These are phyloP conservation scores for Hirsutella rhossiliensis DNA, from an alignment of 2,329 filamentous ascomycete species.

Conservation along the genomic window DNA sequence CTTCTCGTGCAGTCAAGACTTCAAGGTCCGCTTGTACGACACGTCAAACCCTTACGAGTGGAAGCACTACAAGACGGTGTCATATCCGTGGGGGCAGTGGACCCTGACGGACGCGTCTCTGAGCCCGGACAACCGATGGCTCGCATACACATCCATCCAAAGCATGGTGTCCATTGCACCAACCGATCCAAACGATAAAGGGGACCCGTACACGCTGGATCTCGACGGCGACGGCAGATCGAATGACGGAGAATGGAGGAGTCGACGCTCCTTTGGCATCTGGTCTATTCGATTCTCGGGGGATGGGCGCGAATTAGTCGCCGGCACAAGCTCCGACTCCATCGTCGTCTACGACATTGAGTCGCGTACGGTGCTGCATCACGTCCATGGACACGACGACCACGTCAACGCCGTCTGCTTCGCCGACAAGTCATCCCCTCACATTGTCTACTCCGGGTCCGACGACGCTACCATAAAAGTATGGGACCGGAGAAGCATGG, in stretches of 20 bases:
- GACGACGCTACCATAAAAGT: conserved; percentile 92
- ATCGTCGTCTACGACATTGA: conserved; percentile 93
- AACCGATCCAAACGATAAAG: conserved; percentile 71
- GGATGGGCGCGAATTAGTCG: conserved; percentile 81
- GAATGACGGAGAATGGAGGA: conserved; percentile 13
- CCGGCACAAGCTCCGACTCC: conserved; percentile 66
- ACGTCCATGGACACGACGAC: conserved; percentile 65
- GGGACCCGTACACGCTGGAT: conserved; percentile 70
- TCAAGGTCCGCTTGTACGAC: conserved; percentile 93
- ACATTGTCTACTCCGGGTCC: conserved; percentile 91
- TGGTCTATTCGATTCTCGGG: conserved; percentile 91
- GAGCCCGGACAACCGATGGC: conserved; percentile 80
- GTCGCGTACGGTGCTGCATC: conserved; percentile 59
- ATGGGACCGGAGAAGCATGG: conserved; percentile 90
- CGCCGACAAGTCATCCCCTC: conserved; percentile 75
- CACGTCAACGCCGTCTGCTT: conserved; percentile 98
- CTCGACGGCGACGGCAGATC: conserved; percentile 28
- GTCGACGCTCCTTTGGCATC: conserved; percentile 44
- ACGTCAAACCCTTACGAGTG: conserved; percentile 91
- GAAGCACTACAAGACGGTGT: conserved; percentile 87
- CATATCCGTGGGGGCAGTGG: conserved; percentile 82
- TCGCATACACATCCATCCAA: conserved; percentile 85
- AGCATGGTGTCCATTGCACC: conserved; percentile 74
- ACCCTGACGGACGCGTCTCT: conserved; percentile 89
- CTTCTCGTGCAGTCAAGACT: conserved; percentile 84